A percentile compares a stretch with the other conserved stretches of the same genome.
These are phyloP conservation scores for Fusarium sp. DNA, from an alignment of 2,329 filamentous ascomycete species.

Conservation along the genomic window DNA sequence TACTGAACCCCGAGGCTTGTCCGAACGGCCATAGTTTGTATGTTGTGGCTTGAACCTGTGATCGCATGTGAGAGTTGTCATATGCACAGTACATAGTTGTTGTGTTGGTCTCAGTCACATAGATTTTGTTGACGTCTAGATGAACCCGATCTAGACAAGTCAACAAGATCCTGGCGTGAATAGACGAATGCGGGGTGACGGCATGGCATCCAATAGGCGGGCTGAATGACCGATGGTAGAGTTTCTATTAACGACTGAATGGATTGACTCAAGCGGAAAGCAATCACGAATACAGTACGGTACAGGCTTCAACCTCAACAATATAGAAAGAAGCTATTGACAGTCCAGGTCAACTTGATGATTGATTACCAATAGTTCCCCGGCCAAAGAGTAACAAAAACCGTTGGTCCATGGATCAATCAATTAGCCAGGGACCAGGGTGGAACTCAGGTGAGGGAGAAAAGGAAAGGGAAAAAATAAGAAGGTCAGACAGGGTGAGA, in stretches of 20 bases:
- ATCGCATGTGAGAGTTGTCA: conserved; percentile 12
- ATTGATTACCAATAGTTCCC: conserved; percentile 30
- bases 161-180: conserved; percentile 41
- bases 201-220: conserved; percentile 39
- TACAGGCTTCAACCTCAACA: neutral
- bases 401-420: conserved; percentile 11
- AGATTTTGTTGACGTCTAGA: conserved; percentile 36
- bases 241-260: conserved; percentile 3
- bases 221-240: conserved; percentile 1
- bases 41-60: conserved; percentile 22
- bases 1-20: conserved; percentile 33
- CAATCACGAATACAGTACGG: neutral
- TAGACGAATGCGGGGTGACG: conserved; percentile 41
- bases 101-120: conserved; percentile 31
- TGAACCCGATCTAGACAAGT: conserved; percentile 35
- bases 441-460: conserved; percentile 33
- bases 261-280: conserved; percentile 15
- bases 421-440: conserved; percentile 31
- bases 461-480: conserved; percentile 6
- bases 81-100: conserved; percentile 1
- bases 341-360: neutral
- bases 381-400: neutral
- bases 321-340: neutral
- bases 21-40: conserved; percentile 18
- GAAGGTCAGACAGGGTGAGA: conserved; percentile 34